Evolutionary conservation across 2,329 filamentous ascomycete species (phyloP).

Genomic region (Penicillium sp.): DNA sequence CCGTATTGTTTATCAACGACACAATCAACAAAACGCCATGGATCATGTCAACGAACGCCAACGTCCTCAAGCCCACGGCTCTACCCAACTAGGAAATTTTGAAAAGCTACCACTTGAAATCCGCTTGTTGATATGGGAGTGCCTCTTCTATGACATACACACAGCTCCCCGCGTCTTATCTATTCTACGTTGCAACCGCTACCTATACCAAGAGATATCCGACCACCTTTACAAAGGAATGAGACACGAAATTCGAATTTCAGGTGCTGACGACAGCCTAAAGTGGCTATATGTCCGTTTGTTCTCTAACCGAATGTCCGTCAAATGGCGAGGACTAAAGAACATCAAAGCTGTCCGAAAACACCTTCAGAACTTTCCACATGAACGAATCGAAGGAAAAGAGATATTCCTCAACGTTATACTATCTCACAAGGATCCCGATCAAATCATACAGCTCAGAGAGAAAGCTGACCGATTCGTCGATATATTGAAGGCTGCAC

Average conservation of each 20-base stretch:
- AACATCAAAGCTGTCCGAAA: not conserved
- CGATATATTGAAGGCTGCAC: not conserved
- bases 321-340: not conserved
- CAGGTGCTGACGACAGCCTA: not conserved
- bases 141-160: not conserved
- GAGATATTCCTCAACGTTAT: not conserved
- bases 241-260: not conserved
- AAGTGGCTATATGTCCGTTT: not conserved
- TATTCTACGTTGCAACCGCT: not conserved
- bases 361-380: not conserved
- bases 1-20: not conserved
- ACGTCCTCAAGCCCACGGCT: not conserved
- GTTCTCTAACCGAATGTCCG: not conserved
- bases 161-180: not conserved
- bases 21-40: not conserved
- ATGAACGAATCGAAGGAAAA: not conserved
- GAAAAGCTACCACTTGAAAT: not conserved
- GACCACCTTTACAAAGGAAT: not conserved
- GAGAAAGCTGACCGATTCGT: not conserved
- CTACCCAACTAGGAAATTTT: not conserved
- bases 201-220: not conserved
- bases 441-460: not conserved
- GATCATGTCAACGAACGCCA: not conserved
- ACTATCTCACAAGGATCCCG: not conserved
- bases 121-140: not conserved